phyloP scores from a whole-genome alignment of 495 filamentous ascomycete species.

The Thozetella sp. region DNA sequence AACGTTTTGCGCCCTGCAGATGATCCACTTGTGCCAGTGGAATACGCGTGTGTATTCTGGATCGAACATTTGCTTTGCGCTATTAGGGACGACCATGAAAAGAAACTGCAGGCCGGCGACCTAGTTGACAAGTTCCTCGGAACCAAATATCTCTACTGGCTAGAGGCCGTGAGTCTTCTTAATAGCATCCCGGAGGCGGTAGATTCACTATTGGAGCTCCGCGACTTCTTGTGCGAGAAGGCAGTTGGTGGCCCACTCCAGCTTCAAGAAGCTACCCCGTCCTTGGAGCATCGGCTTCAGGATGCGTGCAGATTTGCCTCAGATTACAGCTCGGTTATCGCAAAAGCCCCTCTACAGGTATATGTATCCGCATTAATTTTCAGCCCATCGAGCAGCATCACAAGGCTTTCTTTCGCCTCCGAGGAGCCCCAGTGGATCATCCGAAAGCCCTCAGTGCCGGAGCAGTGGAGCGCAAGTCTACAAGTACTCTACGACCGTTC shows the following conservation, averaged over 20 bases:
- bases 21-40: neutral
- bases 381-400: neutral
- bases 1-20: neutral
- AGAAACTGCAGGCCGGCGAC: neutral
- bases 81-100: neutral
- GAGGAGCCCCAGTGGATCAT: neutral
- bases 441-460: neutral
- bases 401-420: neutral
- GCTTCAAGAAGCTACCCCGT: neutral
- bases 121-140: neutral
- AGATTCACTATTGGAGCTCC: conserved; percentile 9
- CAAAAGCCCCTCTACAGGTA: neutral
- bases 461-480: neutral
- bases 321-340: neutral
- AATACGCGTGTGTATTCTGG: neutral
- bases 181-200: conserved; percentile 1
- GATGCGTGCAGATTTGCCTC: neutral
- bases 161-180: conserved; percentile 4
- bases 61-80: neutral
- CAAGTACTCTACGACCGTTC: neutral
- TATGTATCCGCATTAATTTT: neutral
- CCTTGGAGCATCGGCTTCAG: neutral
- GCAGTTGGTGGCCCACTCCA: neutral
- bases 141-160: conserved; percentile 7
- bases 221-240: neutral